Percentiles rank a stretch among this genome's conserved stretches.
Evolutionary conservation across 2,329 filamentous ascomycete species (phyloP).

Genomic region (Paecilomyces fulvus): DNA sequence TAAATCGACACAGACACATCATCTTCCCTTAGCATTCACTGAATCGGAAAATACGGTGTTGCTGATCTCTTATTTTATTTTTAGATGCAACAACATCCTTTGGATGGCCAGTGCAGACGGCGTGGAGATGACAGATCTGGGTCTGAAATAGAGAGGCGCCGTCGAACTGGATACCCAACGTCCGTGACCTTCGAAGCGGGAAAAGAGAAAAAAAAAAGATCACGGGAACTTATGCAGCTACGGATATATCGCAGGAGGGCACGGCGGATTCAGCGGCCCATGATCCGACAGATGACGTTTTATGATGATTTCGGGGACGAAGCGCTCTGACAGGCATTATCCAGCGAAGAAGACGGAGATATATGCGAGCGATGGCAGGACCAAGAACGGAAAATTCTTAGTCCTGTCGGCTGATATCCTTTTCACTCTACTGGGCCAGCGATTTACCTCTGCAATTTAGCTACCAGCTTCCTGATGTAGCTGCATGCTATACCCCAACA

Average conservation of each 20-base stretch:
- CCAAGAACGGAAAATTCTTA: not conserved
- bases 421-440: not conserved
- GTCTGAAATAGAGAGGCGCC: conserved; percentile 20
- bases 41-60: not conserved
- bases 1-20: not conserved
- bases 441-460: not conserved
- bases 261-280: not conserved
- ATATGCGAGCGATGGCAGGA: not conserved
- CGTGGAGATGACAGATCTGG: conserved; percentile 39
- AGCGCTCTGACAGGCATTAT: not conserved
- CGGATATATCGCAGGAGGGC: not conserved
- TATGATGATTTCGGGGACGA: not conserved
- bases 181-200: not conserved
- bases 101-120: conserved; percentile 63
- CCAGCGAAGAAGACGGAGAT: not conserved
- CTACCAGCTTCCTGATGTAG: not conserved
- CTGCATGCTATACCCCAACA: not conserved
- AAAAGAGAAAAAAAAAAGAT: not conserved
- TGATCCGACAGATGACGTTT: not conserved
- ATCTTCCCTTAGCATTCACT: not conserved
- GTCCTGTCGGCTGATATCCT: not conserved
- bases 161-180: not conserved
- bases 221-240: not conserved
- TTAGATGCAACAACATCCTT: conserved; percentile 90
- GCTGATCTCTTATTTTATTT: conserved; percentile 1